Conservation (phyloP, 345 rosid genomes). For the Linum lewisii region DNA sequence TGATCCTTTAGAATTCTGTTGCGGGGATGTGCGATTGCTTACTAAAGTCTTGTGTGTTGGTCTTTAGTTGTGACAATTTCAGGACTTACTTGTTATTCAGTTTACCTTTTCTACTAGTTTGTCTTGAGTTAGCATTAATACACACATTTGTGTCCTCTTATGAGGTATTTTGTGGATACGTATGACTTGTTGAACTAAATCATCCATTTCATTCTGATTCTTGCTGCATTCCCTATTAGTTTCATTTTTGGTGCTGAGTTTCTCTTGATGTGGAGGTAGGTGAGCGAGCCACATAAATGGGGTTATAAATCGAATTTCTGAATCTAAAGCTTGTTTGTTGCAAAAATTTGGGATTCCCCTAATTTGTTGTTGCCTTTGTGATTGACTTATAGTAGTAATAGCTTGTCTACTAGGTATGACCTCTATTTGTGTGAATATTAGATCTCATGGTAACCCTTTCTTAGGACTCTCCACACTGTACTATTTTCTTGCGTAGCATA, state of each 20-base stretch:
- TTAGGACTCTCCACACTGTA: too few relatives aligned
- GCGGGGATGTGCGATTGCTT: neutral
- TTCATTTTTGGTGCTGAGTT: slow-evolving; percentile 13
- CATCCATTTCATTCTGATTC: neutral
- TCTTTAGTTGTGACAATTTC: neutral
- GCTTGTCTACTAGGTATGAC: too few relatives aligned
- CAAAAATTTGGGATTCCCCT: neutral
- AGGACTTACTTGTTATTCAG: neutral
- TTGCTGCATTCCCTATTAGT: neutral
- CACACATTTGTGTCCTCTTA: neutral
- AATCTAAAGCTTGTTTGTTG: neutral
- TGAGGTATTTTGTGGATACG: neutral
- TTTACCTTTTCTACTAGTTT: neutral
- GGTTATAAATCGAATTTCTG: slow-evolving; percentile 56
- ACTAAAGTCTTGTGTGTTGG: neutral
- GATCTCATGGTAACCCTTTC: too few relatives aligned
- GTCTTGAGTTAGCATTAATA: neutral
- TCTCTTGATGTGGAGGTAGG: slow-evolving; percentile 34
- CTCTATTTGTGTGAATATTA: too few relatives aligned
- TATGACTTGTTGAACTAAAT: neutral
- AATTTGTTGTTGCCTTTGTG: too few relatives aligned
- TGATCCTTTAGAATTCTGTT: neutral
- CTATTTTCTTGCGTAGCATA: too few relatives aligned
- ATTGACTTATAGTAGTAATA: too few relatives aligned
- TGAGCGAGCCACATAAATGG: slow-evolving; percentile 92